Conservation (phyloP, 225 moss, liverwort and hornwort genomes). For the Pseudisothecium myosuroides region DNA sequence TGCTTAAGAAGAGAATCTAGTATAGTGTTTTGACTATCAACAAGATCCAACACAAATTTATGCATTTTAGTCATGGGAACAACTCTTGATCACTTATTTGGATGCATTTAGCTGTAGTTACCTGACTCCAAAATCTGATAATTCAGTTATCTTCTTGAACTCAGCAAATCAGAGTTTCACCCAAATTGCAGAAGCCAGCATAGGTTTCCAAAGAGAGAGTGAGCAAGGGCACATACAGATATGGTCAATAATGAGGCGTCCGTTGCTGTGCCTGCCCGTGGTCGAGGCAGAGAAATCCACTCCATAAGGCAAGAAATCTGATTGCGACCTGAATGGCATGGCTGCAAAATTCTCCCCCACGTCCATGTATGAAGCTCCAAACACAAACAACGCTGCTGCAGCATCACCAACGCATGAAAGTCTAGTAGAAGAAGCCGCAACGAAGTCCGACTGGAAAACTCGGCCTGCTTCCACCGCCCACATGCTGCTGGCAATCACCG, state of each 20-base stretch:
- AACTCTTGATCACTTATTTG: not conserved
- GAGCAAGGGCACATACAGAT: not conserved
- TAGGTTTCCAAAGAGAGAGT: not conserved
- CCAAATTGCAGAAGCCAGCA: not conserved
- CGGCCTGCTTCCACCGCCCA: not conserved
- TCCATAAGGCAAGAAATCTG: slow-evolving; percentile 21
- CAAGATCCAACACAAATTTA: not conserved
- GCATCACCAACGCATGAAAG: not conserved
- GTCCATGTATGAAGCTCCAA: slow-evolving; percentile 45
- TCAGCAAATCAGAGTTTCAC: not conserved
- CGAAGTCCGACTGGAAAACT: not conserved
- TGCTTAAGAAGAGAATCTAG: not conserved
- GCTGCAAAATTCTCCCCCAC: slow-evolving; percentile 37
- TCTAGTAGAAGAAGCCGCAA: not conserved
- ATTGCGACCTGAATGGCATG: not conserved
- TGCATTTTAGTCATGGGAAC: not conserved
- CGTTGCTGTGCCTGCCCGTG: slow-evolving; percentile 32
- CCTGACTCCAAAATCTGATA: not conserved
- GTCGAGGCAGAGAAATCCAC: slow-evolving; percentile 11
- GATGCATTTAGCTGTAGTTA: not conserved
- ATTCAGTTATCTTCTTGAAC: not conserved
- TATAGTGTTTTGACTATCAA: not conserved
- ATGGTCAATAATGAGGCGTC: slow-evolving; percentile 39
- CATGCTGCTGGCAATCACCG: not conserved
- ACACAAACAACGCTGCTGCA: slow-evolving; percentile 19